phyloP scores from a whole-genome alignment of 75 land plant species.

The Pinus tabuliformis region DNA sequence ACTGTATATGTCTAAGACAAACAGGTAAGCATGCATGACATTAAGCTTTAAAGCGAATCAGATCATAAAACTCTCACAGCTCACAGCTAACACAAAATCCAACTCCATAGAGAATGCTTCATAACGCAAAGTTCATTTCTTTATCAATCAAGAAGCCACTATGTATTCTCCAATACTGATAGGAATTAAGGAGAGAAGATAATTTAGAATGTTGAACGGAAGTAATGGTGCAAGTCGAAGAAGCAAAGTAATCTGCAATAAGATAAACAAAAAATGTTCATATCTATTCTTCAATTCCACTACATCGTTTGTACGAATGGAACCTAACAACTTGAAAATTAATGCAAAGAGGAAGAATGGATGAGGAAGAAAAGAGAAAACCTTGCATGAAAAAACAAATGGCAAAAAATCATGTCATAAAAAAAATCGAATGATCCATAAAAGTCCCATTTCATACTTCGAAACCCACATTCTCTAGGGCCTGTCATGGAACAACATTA shows the following conservation, averaged over 20 bases:
- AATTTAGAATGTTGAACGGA: constrained; percentile 41
- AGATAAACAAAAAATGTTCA: background rate
- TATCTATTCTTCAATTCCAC: background rate
- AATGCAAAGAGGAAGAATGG: background rate
- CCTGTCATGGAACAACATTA: too few species aligned
- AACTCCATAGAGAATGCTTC: too few species aligned
- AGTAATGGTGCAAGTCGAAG: constrained; percentile 42
- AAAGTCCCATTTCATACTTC: too few species aligned
- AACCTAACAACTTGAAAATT: background rate
- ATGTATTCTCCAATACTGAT: constrained; percentile 21
- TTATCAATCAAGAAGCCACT: constrained; percentile 15
- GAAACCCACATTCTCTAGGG: too few species aligned
- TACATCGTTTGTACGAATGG: background rate
- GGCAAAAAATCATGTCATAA: background rate
- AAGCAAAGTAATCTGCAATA: constrained; percentile 33
- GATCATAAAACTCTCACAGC: too few species aligned
- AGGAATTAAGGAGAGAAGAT: constrained; percentile 41
- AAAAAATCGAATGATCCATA: background rate
- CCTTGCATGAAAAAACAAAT: background rate
- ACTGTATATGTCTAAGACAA: too few species aligned
- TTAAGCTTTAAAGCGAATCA: too few species aligned
- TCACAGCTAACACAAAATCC: too few species aligned
- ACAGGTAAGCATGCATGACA: too few species aligned
- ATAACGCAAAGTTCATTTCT: background rate
- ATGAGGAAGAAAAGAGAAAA: background rate